Base-by-base conservation (phyloP, 495 filamentous ascomycete genomes). In the Hypoxylon rickii region DNA sequence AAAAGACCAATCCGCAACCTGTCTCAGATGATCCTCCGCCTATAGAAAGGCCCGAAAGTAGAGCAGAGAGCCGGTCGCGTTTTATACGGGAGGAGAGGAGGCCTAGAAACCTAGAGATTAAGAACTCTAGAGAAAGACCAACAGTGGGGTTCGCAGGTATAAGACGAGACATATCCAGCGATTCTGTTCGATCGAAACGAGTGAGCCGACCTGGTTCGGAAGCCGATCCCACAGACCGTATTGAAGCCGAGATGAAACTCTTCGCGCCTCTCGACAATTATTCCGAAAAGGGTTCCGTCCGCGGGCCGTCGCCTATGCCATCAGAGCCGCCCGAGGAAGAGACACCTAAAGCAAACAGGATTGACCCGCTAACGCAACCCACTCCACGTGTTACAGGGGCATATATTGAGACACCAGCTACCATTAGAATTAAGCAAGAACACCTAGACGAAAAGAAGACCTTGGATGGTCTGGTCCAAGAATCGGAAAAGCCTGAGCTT, bases 141-240 rank as follows among this genome's bases (percentile, higher is more conserved):
- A 72, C 64, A 13, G 75, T 77, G 20, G 74, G 71, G 11, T 79
- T 78, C 45, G 64, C 65, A 8, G 69, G 70, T 10, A 48, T 80
- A 21, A 62, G 44, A 18, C 61, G 69, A 31, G 61, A 51, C 15
- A 41, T 61, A 13, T 76, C 72, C 3, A 61, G 60, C n/a, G 74
- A 78, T 31, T 76, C 76, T 11, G 38, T 64, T 17, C 60, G 58
- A 17, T 63, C 67, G 44, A 77, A 75, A 42, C 57, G 66, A 21
- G 61, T 66, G n/a, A 78, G 72, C 54, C 54, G 66, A 33, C 65
- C 67, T 18, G 68, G 72, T 22, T 83, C 80, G 16, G 79, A 83
- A 36, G 67, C 65, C n/a, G 80, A 83, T 55, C 80, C 80, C 4
- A 76, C 75, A 16, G 80, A 81, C 49, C 76, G 80, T 13, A 83